A percentile compares a stretch with the other conserved stretches of the same genome.
These are phyloP conservation scores for Protomyces inundatus DNA, from an alignment of 1,139 yeast species.

Conservation along the genomic window DNA sequence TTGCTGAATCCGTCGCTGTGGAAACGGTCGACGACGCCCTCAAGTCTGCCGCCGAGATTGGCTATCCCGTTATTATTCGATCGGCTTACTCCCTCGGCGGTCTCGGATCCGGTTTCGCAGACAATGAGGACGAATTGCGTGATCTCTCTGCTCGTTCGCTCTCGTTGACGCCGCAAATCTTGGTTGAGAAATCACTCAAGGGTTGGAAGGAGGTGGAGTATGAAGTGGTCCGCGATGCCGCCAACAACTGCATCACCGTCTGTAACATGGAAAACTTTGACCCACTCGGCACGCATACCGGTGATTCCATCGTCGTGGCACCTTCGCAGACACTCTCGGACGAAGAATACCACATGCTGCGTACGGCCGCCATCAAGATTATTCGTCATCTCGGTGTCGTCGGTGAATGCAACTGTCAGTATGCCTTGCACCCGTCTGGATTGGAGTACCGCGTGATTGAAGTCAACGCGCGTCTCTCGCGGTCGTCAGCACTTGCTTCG, in stretches of 20 bases:
- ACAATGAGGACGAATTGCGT: constrained; percentile 70
- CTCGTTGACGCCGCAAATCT: constrained; percentile 85
- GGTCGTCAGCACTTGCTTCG: constrained; percentile 96
- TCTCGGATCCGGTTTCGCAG: constrained; percentile 95
- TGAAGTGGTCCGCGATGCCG: constrained; percentile 96
- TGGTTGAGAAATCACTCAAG: constrained; percentile 92
- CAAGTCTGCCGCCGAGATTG: constrained; percentile 75
- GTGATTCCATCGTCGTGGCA: constrained; percentile 98
- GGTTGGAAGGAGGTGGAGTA: constrained; percentile 99
- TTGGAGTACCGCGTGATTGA: constrained; percentile 94
- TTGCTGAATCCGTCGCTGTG: constrained; percentile 94
- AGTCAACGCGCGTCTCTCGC: constrained; percentile 93
- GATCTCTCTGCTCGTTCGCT: constrained; percentile 84
- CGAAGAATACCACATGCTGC: constrained; percentile 95
- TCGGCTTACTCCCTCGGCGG: constrained; percentile 98
- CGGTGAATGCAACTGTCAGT: constrained; percentile 98
- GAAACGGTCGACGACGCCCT: constrained; percentile 90
- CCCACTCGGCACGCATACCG: constrained; percentile 96
- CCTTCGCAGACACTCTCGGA: constrained; percentile 97
- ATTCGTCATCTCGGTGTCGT: constrained; percentile 97
- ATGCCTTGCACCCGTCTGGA: constrained; percentile 92
- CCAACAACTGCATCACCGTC: constrained; percentile 94
- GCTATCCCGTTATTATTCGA: constrained; percentile 95
- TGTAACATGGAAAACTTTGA: constrained; percentile 99
- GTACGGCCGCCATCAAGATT: constrained; percentile 94